phyloP scores from a whole-genome alignment of 1,139 yeast species.

The Hemisphaericaspora xylanilytica region DNA sequence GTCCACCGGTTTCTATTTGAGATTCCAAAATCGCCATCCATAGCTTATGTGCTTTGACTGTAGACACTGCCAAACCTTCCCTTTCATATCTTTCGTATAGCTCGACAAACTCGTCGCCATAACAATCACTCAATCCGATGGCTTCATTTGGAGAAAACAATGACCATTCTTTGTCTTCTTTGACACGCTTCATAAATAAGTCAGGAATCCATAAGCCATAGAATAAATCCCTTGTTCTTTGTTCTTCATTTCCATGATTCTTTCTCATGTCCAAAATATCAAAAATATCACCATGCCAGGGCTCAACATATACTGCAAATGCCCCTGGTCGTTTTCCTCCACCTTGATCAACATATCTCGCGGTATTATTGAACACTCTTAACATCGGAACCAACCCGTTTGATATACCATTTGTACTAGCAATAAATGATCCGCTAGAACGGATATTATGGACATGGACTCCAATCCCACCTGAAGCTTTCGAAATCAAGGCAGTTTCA shows the following conservation, averaged over 20 bases:
- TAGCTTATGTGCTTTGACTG: conserved; percentile 50
- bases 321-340: conserved; percentile 66
- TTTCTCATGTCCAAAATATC: conserved; percentile 51
- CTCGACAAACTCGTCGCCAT: conserved; percentile 48
- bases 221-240: conserved; percentile 55
- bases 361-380: conserved; percentile 57
- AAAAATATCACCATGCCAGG: conserved; percentile 60
- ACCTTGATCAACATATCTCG: conserved; percentile 62
- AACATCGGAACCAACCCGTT: conserved; percentile 60
- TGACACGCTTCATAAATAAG: conserved; percentile 55
- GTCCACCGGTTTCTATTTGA: conserved; percentile 61
- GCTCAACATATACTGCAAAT: conserved; percentile 58
- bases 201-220: conserved; percentile 62
- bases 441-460: conserved; percentile 55
- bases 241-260: conserved; percentile 58
- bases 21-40: conserved; percentile 55
- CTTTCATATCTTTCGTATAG: conserved; percentile 47
- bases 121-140: conserved; percentile 50
- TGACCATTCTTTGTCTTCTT: conserved; percentile 49
- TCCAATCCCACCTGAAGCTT: conserved; percentile 61
- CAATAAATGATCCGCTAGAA: conserved; percentile 48
- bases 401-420: conserved; percentile 55
- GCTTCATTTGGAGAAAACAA: conserved; percentile 54
- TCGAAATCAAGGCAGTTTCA: conserved; percentile 54
- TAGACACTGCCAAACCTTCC: conserved; percentile 36